Conservation (phyloP, 2,329 filamentous ascomycete genomes). For the Diaporthe vexans region DNA sequence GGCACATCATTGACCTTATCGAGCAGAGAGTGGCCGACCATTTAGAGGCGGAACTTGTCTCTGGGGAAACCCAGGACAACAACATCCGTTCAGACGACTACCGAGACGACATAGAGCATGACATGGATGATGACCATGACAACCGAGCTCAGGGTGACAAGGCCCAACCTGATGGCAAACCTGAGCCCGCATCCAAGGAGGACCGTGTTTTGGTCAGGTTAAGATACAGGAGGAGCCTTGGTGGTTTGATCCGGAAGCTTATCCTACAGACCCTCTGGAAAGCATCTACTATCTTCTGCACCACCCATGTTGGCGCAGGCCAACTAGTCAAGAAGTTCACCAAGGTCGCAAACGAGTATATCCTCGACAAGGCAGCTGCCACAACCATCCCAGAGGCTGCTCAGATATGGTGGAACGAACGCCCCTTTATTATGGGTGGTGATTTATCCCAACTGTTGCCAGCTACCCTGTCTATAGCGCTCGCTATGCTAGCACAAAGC, state of each 20-base stretch:
- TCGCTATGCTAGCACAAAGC: background rate
- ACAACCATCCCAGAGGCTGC: background rate
- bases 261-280: background rate
- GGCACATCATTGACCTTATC: background rate
- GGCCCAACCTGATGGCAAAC: too few relatives aligned
- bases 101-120: too few relatives aligned
- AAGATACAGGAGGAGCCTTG: background rate
- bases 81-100: background rate
- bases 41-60: background rate
- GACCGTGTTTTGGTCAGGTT: background rate
- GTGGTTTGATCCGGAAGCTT: background rate
- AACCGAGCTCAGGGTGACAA: too few relatives aligned
- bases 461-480: background rate
- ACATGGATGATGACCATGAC: too few relatives aligned
- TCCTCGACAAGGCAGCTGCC: background rate
- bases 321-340: background rate
- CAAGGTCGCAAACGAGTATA: background rate
- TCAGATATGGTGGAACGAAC: background rate
- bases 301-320: background rate
- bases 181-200: too few relatives aligned
- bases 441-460: background rate
- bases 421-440: background rate
- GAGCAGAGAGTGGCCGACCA: background rate
- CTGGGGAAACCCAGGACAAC: too few relatives aligned
- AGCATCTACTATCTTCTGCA: background rate